A percentile compares a stretch with the other conserved stretches of the same genome.
phyloP scores from a whole-genome alignment of 768 basidiomycete species.

The Grammothele lineata region DNA sequence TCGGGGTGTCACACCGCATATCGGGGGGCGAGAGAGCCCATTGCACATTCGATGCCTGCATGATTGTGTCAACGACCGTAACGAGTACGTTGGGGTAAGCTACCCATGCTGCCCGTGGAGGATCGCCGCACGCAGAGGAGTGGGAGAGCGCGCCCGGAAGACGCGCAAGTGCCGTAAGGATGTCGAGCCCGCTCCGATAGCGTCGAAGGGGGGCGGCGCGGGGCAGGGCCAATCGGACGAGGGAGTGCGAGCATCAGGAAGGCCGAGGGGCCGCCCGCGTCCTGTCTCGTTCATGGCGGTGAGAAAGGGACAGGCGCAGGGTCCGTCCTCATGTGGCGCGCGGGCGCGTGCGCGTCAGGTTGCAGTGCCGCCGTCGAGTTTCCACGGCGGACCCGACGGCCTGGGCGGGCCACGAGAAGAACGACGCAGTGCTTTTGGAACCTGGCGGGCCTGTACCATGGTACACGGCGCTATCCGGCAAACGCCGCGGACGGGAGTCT shows the following conservation, averaged over 20 bases:
- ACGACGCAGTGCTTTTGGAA: slow-evolving; percentile 5
- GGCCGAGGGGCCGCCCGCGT: too few relatives aligned
- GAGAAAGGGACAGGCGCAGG: slow-evolving; percentile 2
- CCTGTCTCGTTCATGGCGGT: slow-evolving; percentile 11
- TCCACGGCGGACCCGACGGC: slow-evolving; percentile 1
- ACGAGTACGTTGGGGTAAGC: too few relatives aligned
- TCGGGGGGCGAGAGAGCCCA: too few relatives aligned
- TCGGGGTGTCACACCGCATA: too few relatives aligned
- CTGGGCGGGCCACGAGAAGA: slow-evolving; percentile 3
- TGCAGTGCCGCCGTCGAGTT: background rate
- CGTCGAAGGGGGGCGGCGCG: slow-evolving; percentile 2
- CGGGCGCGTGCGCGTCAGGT: background rate
- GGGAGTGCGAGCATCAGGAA: slow-evolving; percentile 14
- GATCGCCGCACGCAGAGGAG: slow-evolving; percentile 8
- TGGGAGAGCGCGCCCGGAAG: background rate
- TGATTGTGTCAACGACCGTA: too few relatives aligned
- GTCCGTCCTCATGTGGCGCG: background rate
- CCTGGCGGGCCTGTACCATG: slow-evolving; percentile 5
- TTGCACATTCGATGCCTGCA: too few relatives aligned
- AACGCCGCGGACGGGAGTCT: slow-evolving; percentile 9
- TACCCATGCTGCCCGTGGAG: too few relatives aligned
- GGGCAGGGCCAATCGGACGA: slow-evolving; percentile 16
- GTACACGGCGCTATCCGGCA: slow-evolving; percentile 6
- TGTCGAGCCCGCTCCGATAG: slow-evolving; percentile 6
- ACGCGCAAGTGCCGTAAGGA: slow-evolving; percentile 8